Base-by-base conservation (phyloP, 306 rosid genomes). In the Acacia melanoxylon region DNA sequence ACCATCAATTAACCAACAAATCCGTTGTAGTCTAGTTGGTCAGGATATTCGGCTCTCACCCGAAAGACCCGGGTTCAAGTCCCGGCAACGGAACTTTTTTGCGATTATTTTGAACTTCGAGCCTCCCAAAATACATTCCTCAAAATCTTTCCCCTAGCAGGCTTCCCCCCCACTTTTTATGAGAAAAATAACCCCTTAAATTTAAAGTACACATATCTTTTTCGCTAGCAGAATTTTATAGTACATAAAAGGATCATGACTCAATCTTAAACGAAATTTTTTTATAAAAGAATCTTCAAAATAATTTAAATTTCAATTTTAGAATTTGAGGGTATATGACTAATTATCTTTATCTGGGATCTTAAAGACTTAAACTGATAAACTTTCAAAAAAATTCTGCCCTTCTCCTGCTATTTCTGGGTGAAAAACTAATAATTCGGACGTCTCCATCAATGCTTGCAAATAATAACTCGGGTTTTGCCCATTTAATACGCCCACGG, bases 11-110 rank as follows among this genome's bases (percentile, higher is more conserved):
- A 1, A 5, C 2, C 10, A 66, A 5, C 71, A 16, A 20, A 83
- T 86, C 93, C 89, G 85, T 88, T 86, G 90, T 81, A 88, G 91
- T 88, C 87, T 88, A 83, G 89, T 49, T 76, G 89, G 94, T 85
- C 46, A 85, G 89, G 88, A 82, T 77, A 86, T 77, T 87, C 83
- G 86, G 85, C 82, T 86, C 89, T 85, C 86, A 86, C 89, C 87
- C 83, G 80, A 86, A 62, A 77, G 87, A 84, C 83, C 89, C 85
- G 86, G 85, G 85, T 90, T 88, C 92, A 11, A 90, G 54, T 90
- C 90, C 87, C 83, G 89, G 94, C 87, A 90, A 86, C 89, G 87
- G 94, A 88, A 84, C 4, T 0, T 8, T 56, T 56, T 48, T 14
- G 54, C 20, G 4, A 48, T 15, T 12, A 19, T 48, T 48, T 48